Evolutionary conservation across 768 basidiomycete genomes (phyloP).

Genomic region (Naganishia kalamii): DNA sequence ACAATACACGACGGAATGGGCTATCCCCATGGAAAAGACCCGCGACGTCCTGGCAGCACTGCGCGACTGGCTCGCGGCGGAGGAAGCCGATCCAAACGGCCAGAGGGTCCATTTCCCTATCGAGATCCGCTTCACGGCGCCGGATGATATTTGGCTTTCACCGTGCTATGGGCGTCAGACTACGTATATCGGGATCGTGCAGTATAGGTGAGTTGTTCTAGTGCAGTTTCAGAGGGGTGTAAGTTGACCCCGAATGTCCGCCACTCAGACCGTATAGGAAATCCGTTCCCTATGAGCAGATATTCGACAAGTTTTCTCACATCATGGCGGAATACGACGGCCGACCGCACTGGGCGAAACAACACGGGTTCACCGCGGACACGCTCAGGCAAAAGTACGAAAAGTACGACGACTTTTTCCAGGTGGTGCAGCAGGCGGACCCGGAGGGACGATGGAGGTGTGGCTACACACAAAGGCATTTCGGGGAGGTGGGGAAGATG

Average conservation of each 20-base stretch:
- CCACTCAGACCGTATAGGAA: constrained; percentile 69
- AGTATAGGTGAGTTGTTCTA: constrained; percentile 68
- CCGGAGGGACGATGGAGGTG: constrained; percentile 66
- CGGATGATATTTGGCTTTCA: constrained; percentile 90
- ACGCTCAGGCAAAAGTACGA: constrained; percentile 67
- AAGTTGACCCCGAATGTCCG: not conserved
- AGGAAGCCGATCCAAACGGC: constrained; percentile 62
- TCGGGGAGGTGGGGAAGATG: constrained; percentile 5
- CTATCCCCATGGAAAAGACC: constrained; percentile 67
- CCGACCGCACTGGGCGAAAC: constrained; percentile 94
- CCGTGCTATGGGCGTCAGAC: constrained; percentile 72
- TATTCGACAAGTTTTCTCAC: constrained; percentile 69
- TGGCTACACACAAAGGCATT: constrained; percentile 78
- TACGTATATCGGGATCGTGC: constrained; percentile 96
- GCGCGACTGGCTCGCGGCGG: constrained; percentile 62
- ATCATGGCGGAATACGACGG: constrained; percentile 67
- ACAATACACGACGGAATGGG: constrained; percentile 94
- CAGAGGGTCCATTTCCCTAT: constrained; percentile 84
- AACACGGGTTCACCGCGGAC: constrained; percentile 65
- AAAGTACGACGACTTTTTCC: constrained; percentile 67
- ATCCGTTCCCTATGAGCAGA: constrained; percentile 68
- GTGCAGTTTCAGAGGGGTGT: not conserved
- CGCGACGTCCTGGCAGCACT: constrained; percentile 65
- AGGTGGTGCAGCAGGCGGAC: constrained; percentile 65
- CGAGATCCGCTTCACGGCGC: constrained; percentile 80